Percentiles rank a stretch among this genome's conserved stretches.
Conservation (phyloP, 306 rosid genomes). For the Inga laurina region DNA sequence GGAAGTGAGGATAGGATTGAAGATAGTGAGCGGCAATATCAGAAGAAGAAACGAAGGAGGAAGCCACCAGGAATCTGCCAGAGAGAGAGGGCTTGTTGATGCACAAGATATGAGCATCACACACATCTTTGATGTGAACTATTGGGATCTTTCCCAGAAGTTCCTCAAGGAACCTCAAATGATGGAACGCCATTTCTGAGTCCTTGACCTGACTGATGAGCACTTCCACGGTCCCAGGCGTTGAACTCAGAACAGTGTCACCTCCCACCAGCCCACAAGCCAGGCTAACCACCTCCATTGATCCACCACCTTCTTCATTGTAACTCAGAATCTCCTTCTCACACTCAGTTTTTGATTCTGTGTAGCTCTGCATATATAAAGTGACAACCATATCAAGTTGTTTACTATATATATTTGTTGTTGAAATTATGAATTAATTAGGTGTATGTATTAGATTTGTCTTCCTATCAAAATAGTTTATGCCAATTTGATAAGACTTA, state of each 20-base stretch:
- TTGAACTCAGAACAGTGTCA: slow-evolving; percentile 28
- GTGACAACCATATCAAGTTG: background rate
- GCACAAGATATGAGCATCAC: background rate
- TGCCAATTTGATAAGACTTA: no score
- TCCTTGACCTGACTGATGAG: slow-evolving; percentile 23
- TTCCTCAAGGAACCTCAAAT: background rate
- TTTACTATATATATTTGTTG: background rate
- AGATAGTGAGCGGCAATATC: slow-evolving; percentile 50
- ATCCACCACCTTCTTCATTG: slow-evolving; percentile 17
- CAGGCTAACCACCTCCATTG: slow-evolving; percentile 52
- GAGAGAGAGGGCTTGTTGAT: slow-evolving; percentile 37
- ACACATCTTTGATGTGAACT: background rate
- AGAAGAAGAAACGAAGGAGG: slow-evolving; percentile 42
- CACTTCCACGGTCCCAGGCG: accelerated
- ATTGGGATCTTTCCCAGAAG: background rate
- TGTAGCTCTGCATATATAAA: slow-evolving; percentile 32
- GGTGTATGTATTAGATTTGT: no score
- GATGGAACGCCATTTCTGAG: background rate
- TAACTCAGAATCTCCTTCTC: slow-evolving; percentile 46
- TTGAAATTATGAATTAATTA: no score
- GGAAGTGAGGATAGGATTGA: slow-evolving; percentile 39
- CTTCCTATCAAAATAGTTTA: no score
- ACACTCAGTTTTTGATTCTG: slow-evolving; percentile 45
- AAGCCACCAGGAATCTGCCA: slow-evolving; percentile 54
- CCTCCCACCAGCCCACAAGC: slow-evolving; percentile 56